phyloP scores from a whole-genome alignment of 2,329 filamentous ascomycete species.

The Coniella lustricola region DNA sequence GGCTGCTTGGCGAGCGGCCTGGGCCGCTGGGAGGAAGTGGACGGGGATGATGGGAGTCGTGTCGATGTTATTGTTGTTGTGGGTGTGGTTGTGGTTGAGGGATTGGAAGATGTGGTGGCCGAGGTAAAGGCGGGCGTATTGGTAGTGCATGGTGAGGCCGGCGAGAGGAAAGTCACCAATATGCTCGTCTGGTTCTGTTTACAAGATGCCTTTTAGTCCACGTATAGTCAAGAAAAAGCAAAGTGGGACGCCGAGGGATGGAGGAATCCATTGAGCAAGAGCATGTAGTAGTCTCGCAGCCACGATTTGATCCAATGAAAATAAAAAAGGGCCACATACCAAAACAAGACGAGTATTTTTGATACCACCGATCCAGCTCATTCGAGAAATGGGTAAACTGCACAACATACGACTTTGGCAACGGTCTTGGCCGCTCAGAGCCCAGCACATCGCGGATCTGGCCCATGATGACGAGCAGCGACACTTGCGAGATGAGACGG shows the following conservation, averaged over 20 bases:
- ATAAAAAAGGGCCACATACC: not conserved
- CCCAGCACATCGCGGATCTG: not conserved
- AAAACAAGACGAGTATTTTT: not conserved
- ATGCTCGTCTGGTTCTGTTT: not conserved
- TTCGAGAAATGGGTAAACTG: not conserved
- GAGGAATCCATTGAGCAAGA: not conserved
- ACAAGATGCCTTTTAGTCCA: too few species aligned
- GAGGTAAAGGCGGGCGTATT: not conserved
- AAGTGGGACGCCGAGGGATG: too few species aligned
- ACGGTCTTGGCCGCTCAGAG: not conserved
- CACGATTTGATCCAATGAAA: not conserved
- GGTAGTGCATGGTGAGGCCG: not conserved
- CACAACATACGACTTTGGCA: not conserved
- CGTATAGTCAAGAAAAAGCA: too few species aligned
- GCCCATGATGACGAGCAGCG: not conserved
- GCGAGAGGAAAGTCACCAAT: not conserved
- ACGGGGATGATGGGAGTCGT: not conserved
- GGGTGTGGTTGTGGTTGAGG: not conserved
- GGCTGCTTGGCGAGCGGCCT: not conserved
- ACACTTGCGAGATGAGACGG: slow-evolving; percentile 1
- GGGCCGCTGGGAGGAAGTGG: not conserved
- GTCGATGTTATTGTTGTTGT: too few species aligned
- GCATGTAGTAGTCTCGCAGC: not conserved
- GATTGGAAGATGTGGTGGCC: not conserved
- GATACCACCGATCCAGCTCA: not conserved